A percentile compares a stretch with the other conserved stretches of the same genome.
Evolutionary conservation across 345 rosid species (phyloP).

Genomic region (Bruguiera sexangula): DNA sequence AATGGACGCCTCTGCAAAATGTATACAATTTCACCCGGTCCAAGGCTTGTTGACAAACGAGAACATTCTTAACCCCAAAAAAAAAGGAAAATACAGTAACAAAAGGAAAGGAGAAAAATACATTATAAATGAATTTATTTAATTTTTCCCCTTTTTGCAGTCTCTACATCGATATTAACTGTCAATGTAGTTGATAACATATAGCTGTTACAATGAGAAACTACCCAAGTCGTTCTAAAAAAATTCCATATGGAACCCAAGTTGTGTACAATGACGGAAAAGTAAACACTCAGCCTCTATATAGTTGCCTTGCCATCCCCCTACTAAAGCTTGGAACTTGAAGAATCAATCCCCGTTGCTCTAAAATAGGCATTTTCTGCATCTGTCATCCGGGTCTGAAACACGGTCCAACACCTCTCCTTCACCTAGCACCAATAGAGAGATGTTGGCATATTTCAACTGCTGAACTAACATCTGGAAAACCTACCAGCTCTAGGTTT

Average conservation of each 20-base stretch:
- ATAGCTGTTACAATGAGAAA: no score
- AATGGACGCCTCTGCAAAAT: background rate
- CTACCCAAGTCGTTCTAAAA: no score
- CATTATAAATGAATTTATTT: constrained; percentile 1
- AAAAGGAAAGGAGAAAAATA: background rate
- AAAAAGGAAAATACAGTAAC: constrained; percentile 41
- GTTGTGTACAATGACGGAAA: constrained; percentile 5
- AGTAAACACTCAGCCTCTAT: constrained; percentile 22
- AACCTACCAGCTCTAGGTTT: no score
- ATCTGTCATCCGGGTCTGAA: constrained; percentile 48
- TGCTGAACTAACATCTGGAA: background rate
- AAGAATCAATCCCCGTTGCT: constrained; percentile 26
- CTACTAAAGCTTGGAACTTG: constrained; percentile 39
- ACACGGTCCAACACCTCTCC: constrained; percentile 88
- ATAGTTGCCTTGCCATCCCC: constrained; percentile 7
- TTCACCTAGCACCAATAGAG: constrained; percentile 51
- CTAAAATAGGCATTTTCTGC: constrained; percentile 63
- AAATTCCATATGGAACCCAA: constrained; percentile 13
- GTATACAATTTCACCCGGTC: background rate
- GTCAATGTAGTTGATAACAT: background rate
- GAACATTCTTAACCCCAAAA: no score
- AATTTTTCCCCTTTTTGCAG: background rate
- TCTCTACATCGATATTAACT: constrained; percentile 1
- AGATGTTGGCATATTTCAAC: background rate
- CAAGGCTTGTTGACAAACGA: no score